Percentiles rank a stretch among this genome's conserved stretches.
phyloP scores from a whole-genome alignment of 2,329 filamentous ascomycete genomes.

The Dothistroma septosporum region DNA sequence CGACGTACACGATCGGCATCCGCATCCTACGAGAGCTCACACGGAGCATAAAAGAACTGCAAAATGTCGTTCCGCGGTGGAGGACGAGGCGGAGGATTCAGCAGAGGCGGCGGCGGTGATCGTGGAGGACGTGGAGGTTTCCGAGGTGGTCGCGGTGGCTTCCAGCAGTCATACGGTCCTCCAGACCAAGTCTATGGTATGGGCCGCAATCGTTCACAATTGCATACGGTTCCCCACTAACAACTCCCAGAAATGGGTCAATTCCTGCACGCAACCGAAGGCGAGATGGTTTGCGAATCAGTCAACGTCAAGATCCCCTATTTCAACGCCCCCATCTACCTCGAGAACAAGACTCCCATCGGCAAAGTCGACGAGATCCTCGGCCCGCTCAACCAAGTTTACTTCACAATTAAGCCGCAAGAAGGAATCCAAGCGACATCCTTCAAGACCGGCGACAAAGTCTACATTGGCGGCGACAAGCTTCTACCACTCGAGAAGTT shows the following conservation, averaged over 20 bases:
- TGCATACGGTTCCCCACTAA: not conserved
- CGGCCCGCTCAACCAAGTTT: conserved; percentile 94
- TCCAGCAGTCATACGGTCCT: conserved; percentile 40
- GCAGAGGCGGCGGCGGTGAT: conserved; percentile 22
- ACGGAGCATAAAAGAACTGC: not conserved
- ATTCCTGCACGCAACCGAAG: conserved; percentile 92
- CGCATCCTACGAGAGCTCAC: not conserved
- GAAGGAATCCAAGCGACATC: conserved; percentile 92
- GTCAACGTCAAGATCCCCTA: conserved; percentile 94
- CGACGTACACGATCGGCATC: not conserved
- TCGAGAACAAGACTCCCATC: conserved; percentile 88
- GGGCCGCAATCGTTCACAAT: conserved; percentile 3
- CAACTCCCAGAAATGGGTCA: conserved; percentile 69
- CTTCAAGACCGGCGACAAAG: conserved; percentile 95
- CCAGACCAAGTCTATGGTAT: conserved; percentile 44
- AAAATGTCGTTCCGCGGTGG: conserved; percentile 29
- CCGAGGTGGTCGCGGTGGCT: conserved; percentile 33
- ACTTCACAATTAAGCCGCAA: conserved; percentile 95
- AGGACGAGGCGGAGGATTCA: conserved; percentile 20
- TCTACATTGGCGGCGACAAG: conserved; percentile 86
- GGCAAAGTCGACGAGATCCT: conserved; percentile 98
- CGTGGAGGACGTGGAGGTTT: conserved; percentile 25
- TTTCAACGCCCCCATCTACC: conserved; percentile 98
- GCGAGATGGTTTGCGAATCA: conserved; percentile 95
- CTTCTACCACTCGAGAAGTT: conserved; percentile 93